Evolutionary conservation across 2,329 filamentous ascomycete genomes (phyloP), one percentile per base, ranked within the genome.

Genomic region (Nemania abortiva): DNA sequence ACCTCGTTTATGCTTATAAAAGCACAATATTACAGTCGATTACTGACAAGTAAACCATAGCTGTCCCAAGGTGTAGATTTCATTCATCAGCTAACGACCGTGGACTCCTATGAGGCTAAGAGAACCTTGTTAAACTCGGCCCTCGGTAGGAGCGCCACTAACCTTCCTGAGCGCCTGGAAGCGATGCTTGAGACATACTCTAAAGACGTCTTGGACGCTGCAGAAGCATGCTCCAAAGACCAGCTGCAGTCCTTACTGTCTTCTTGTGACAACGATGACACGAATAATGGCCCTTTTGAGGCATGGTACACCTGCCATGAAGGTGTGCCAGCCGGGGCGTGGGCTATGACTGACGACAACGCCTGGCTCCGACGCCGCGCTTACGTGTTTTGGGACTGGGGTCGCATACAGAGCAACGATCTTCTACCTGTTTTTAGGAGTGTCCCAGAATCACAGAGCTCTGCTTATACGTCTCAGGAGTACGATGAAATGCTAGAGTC

Each of bases 341-440:
- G 63, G 66, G 65, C 56, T 53, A 63, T 71, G 54, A 13, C 58
- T 27, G 15, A 20, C 20, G 52, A 64, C 13, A 64, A 58, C 54
- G 59, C 42, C 59, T 37, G 60, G 56, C 65, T 64, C 37, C 68
- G 63, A 42, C 53, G 62, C 45, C 24, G 66, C 47, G 70, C 63
- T 45, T 71, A 71, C 57, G 70, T 71, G 7, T 61, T 71, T 42
- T 71, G 70, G 70, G 70, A 69, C 42, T 63, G 37, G 53, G 64
- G 59, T 37, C 70, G 66, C 47, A 65, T 54, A 31, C 27, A 54
- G 27, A 31, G 2, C 11, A 18, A 54, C 52, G 15, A 54, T 34
- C 52, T 54, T n/a, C 52, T 54, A 34, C 27, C 29, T 9, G 4
- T 31, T 13, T 54, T 34, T 15, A 24, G n/a, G 29, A 34, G 15